Evolutionary conservation across 2,329 filamentous ascomycete genomes (phyloP).

Genomic region (Calonectria montana): DNA sequence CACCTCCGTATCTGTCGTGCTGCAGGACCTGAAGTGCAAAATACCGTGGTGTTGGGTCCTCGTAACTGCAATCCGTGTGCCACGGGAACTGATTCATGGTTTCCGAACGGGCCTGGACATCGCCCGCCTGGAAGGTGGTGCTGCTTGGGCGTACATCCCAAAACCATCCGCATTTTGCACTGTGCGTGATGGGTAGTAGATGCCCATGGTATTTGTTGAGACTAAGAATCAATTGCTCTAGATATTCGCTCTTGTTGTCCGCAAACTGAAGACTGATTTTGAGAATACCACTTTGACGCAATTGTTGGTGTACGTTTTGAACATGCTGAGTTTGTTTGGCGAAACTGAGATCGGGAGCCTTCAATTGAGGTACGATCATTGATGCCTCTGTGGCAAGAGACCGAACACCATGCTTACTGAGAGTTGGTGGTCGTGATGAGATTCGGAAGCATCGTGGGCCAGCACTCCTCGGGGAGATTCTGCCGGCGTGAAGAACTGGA

Average conservation of each 20-base stretch:
- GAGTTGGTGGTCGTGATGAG: neutral
- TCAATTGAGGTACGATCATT: constrained; percentile 16
- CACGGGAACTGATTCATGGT: constrained; percentile 56
- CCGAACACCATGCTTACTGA: neutral
- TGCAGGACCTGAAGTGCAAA: constrained; percentile 56
- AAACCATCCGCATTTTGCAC: constrained; percentile 55
- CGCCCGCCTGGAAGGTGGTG: constrained; percentile 42
- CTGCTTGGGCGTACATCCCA: constrained; percentile 54
- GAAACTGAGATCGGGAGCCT: constrained; percentile 24
- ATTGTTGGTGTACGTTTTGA: constrained; percentile 24
- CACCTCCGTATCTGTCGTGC: constrained; percentile 53
- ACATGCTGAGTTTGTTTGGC: constrained; percentile 34
- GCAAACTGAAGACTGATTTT: constrained; percentile 49
- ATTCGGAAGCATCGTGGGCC: neutral
- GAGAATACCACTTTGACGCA: constrained; percentile 46
- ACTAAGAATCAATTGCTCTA: constrained; percentile 46
- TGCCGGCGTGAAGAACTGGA: neutral
- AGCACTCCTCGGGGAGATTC: neutral
- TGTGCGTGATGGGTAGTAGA: constrained; percentile 53
- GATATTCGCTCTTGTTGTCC: constrained; percentile 49
- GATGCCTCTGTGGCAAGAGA: constrained; percentile 15
- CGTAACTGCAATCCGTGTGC: constrained; percentile 59
- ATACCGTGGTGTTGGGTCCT: constrained; percentile 49
- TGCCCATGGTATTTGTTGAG: constrained; percentile 50
- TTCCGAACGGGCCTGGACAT: constrained; percentile 52